Conservation (phyloP, 164 flowering plant genomes). For the Warburgia ugandensis region DNA sequence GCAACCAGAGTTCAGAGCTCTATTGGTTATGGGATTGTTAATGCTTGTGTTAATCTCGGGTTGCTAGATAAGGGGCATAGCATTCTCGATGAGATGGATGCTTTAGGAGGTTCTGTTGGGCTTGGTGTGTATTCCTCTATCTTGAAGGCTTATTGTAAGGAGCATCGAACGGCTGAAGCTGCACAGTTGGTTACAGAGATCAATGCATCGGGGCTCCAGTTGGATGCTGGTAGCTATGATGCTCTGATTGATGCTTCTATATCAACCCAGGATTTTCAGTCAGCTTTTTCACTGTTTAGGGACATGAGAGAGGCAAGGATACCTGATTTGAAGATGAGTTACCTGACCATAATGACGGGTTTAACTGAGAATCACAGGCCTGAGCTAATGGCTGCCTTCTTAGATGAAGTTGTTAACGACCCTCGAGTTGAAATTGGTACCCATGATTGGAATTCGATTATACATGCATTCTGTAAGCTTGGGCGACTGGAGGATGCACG, state of each 20-base stretch:
- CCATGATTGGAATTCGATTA: constrained; percentile 96
- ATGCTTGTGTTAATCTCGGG: constrained; percentile 71
- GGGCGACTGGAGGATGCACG: constrained; percentile 88
- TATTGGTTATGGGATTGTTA: constrained; percentile 69
- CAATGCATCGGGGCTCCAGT: constrained; percentile 49
- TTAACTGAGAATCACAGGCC: constrained; percentile 86
- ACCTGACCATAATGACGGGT: constrained; percentile 91
- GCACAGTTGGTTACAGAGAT: constrained; percentile 77
- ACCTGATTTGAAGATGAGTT: constrained; percentile 67
- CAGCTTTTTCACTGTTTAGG: constrained; percentile 81
- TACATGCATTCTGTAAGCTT: constrained; percentile 87
- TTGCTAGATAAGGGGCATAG: constrained; percentile 72
- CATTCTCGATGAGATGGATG: constrained; percentile 81
- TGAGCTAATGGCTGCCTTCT: constrained; percentile 90
- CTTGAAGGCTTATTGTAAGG: constrained; percentile 78
- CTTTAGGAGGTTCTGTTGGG: constrained; percentile 57
- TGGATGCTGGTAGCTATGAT: constrained; percentile 61
- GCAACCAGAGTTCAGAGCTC: constrained; percentile 35
- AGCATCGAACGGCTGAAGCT: constrained; percentile 81
- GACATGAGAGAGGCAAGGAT: constrained; percentile 82
- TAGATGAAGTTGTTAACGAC: constrained; percentile 87
- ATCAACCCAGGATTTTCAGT: constrained; percentile 89
- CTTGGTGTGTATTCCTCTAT: constrained; percentile 86
- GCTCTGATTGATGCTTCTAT: constrained; percentile 80
- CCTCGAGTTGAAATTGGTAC: constrained; percentile 80